phyloP scores from a whole-genome alignment of 768 basidiomycete species.

The Boletus rex-veris region DNA sequence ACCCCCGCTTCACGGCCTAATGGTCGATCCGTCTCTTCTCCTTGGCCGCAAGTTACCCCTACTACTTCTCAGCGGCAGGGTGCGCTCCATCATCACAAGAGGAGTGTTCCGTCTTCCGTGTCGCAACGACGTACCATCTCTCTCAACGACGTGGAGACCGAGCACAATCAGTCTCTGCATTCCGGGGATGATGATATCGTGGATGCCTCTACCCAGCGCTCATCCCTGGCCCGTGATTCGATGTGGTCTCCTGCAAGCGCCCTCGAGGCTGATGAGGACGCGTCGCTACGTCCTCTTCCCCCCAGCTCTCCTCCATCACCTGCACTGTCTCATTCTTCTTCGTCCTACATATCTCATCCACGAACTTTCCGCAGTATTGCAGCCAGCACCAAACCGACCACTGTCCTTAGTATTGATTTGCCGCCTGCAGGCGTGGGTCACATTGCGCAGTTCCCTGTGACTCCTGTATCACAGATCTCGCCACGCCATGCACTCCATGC shows the following conservation, averaged over 20 bases:
- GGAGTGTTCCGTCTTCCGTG: constrained; percentile 18
- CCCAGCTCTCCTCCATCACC: constrained; percentile 88
- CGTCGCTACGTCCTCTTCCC: constrained; percentile 84
- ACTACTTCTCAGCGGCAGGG: constrained; percentile 27
- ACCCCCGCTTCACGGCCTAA: constrained; percentile 18
- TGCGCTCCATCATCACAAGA: constrained; percentile 14
- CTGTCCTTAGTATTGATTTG: constrained; percentile 85
- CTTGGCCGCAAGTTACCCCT: constrained; percentile 20
- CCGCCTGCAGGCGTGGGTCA: constrained; percentile 81
- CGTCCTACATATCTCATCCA: constrained; percentile 77
- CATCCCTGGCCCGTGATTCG: constrained; percentile 67
- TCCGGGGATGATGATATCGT: constrained; percentile 38
- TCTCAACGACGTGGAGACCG: constrained; percentile 55
- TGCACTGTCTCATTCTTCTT: constrained; percentile 78
- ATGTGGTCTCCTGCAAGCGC: constrained; percentile 75
- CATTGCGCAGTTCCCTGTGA: constrained; percentile 80
- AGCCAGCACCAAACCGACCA: constrained; percentile 93
- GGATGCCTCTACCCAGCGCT: constrained; percentile 49
- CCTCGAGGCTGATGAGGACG: constrained; percentile 90
- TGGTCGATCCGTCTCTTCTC: constrained; percentile 30
- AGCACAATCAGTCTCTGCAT: constrained; percentile 35
- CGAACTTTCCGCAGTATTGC: constrained; percentile 79
- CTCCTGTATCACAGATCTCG: constrained; percentile 50
- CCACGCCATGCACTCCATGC: constrained; percentile 55
- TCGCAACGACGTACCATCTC: constrained; percentile 59